phyloP scores from a whole-genome alignment of 202 grass and related monocot species.

The Zizania palustris region DNA sequence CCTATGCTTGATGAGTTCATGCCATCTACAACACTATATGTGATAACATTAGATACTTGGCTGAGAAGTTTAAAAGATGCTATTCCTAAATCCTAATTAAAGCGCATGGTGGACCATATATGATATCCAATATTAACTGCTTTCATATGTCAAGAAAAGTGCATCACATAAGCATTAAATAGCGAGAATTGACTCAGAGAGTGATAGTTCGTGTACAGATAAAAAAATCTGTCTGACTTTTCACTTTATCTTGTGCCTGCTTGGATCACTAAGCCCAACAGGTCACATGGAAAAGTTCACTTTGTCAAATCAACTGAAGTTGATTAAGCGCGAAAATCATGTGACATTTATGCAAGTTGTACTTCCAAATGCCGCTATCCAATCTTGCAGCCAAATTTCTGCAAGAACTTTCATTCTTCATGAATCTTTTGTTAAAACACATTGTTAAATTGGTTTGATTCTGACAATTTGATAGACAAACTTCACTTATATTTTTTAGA shows the following conservation, averaged over 20 bases:
- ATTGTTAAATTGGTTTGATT: slow-evolving; percentile 1
- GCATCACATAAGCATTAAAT: slow-evolving; percentile 14
- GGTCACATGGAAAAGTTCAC: slow-evolving; percentile 33
- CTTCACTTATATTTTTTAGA: slow-evolving; percentile 1
- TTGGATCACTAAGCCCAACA: slow-evolving; percentile 36
- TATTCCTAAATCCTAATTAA: slow-evolving; percentile 20
- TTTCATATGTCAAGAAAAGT: slow-evolving; percentile 29
- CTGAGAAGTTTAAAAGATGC: slow-evolving; percentile 23
- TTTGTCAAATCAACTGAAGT: slow-evolving; percentile 19
- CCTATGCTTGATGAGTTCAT: slow-evolving; percentile 33
- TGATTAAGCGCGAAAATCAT: not conserved
- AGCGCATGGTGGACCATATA: slow-evolving; percentile 33
- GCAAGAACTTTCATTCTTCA: not conserved
- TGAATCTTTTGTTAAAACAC: not conserved
- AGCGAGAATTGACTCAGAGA: slow-evolving; percentile 34
- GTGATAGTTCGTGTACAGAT: slow-evolving; percentile 42
- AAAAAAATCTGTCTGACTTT: slow-evolving; percentile 31
- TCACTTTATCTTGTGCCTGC: slow-evolving; percentile 13
- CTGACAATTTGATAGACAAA: not conserved
- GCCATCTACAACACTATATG: slow-evolving; percentile 8
- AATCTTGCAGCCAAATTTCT: slow-evolving; percentile 13
- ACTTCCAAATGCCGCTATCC: not conserved
- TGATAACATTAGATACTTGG: slow-evolving; percentile 28
- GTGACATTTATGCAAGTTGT: slow-evolving; percentile 9
- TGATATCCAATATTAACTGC: slow-evolving; percentile 28